Evolutionary conservation across 2,329 filamentous ascomycete species (phyloP).

Genomic region (Pseudogymnoascus verrucosus): DNA sequence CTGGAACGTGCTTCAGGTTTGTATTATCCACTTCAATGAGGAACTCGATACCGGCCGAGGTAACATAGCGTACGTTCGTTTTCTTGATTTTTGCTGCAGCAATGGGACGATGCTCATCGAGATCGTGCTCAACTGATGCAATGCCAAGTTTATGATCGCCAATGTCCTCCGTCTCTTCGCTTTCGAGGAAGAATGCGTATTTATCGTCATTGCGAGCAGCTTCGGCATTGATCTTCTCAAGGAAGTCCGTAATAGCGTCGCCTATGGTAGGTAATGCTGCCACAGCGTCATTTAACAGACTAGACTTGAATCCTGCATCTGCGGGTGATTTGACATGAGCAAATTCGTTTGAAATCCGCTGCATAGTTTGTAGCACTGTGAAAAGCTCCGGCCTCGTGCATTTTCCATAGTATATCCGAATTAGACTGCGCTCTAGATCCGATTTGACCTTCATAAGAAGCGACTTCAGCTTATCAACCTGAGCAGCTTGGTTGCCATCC

Average conservation of each 20-base stretch:
- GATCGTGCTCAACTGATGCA: conserved; percentile 81
- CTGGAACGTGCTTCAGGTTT: conserved; percentile 78
- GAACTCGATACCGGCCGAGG: conserved; percentile 86
- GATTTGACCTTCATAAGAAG: conserved; percentile 64
- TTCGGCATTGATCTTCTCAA: conserved; percentile 77
- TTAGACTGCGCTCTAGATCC: conserved; percentile 86
- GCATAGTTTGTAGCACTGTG: conserved; percentile 74
- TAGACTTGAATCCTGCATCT: conserved; percentile 65
- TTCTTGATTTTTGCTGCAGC: conserved; percentile 68
- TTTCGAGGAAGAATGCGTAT: conserved; percentile 84
- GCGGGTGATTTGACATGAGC: conserved; percentile 53
- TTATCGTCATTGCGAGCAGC: conserved; percentile 86
- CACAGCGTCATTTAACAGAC: conserved; percentile 63
- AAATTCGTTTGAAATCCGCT: conserved; percentile 73
- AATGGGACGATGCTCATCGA: conserved; percentile 65
- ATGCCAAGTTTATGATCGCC: conserved; percentile 85
- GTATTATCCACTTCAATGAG: conserved; percentile 84
- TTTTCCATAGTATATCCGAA: conserved; percentile 96
- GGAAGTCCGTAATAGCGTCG: conserved; percentile 61
- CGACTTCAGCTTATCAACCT: conserved; percentile 65
- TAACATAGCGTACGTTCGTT: conserved; percentile 65
- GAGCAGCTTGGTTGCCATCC: conserved; percentile 54
- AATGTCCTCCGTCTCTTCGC: conserved; percentile 82
- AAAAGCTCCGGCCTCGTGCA: conserved; percentile 85
- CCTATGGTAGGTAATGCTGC: conserved; percentile 68